Conservation (phyloP, 2,329 filamentous ascomycete genomes). For the Exophiala alcalophila region DNA sequence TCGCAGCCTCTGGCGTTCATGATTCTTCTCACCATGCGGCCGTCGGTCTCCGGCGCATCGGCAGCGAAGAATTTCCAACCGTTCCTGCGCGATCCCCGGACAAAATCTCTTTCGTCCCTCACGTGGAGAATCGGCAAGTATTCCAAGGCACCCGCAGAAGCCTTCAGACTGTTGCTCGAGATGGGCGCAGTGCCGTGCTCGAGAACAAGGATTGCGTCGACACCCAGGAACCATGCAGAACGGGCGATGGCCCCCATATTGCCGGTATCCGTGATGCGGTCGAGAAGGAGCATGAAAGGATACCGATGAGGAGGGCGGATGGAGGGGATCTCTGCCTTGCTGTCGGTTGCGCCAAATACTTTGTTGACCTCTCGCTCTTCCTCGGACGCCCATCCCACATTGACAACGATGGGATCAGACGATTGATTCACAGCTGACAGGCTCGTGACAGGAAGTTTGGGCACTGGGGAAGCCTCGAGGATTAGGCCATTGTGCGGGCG, state of each 20-base stretch:
- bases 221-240: slow-evolving; percentile 85
- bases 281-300: slow-evolving; percentile 44
- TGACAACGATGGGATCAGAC: slow-evolving; percentile 56
- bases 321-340: slow-evolving; percentile 14
- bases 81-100: slow-evolving; percentile 62
- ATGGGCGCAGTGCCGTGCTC: slow-evolving; percentile 70
- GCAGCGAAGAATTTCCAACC: slow-evolving; percentile 86
- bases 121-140: slow-evolving; percentile 71
- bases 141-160: slow-evolving; percentile 84
- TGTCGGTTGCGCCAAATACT: slow-evolving; percentile 29
- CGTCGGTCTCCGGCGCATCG: slow-evolving; percentile 46
- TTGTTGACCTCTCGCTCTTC: slow-evolving; percentile 78
- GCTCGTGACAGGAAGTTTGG: slow-evolving; percentile 62
- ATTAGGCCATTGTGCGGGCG: slow-evolving; percentile 88
- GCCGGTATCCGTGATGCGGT: slow-evolving; percentile 69
- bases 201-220: slow-evolving; percentile 76
- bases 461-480: slow-evolving; percentile 80
- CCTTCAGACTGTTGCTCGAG: slow-evolving; percentile 76
- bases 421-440: slow-evolving; percentile 53
- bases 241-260: slow-evolving; percentile 89
- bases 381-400: slow-evolving; percentile 63
- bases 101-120: slow-evolving; percentile 64
- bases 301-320: slow-evolving; percentile 30
- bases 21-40: slow-evolving; percentile 1
- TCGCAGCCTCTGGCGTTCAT: slow-evolving; percentile 6